Percentiles rank a stretch among this genome's conserved stretches.
These are phyloP conservation scores for Phytophthora litchii DNA, from an alignment of 352 stramenopile species.

Conservation along the genomic window DNA sequence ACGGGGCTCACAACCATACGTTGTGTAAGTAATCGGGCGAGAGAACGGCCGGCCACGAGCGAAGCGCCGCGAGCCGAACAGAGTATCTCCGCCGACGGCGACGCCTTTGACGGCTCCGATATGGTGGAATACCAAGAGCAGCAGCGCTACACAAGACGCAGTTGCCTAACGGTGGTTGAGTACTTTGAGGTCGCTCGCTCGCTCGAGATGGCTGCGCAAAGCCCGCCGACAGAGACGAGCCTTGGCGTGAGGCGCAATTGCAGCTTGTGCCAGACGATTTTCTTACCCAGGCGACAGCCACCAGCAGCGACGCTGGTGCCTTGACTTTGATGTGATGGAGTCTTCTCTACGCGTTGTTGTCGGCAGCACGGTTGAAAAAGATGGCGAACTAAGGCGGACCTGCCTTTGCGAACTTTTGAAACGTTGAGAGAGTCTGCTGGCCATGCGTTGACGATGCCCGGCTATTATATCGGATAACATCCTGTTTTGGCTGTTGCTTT, in stretches of 20 bases:
- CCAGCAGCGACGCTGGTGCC: conserved; percentile 6
- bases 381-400: not conserved
- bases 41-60: conserved; percentile 8
- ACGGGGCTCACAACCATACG: conserved; percentile 32
- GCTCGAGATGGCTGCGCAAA: conserved; percentile 27
- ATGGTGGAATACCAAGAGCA: no score
- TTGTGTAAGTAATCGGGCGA: conserved; percentile 33
- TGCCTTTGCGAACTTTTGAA: conserved; percentile 7
- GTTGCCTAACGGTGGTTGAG: no score
- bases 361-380: conserved; percentile 1
- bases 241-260: conserved; percentile 11
- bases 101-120: conserved; percentile 27
- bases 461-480: not conserved
- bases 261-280: conserved; percentile 8
- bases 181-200: not conserved
- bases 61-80: conserved; percentile 18
- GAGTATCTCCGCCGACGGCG: conserved; percentile 16
- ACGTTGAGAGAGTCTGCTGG: not conserved
- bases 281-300: conserved; percentile 25
- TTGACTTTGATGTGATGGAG: not conserved
- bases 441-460: conserved; percentile 8
- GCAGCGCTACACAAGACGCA: not conserved
- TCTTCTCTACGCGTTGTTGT: not conserved
- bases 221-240: conserved; percentile 10
- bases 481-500: conserved; percentile 5